Conservation (phyloP, 1,139 yeast genomes). For the Protomyces lactucae-debilis region DNA sequence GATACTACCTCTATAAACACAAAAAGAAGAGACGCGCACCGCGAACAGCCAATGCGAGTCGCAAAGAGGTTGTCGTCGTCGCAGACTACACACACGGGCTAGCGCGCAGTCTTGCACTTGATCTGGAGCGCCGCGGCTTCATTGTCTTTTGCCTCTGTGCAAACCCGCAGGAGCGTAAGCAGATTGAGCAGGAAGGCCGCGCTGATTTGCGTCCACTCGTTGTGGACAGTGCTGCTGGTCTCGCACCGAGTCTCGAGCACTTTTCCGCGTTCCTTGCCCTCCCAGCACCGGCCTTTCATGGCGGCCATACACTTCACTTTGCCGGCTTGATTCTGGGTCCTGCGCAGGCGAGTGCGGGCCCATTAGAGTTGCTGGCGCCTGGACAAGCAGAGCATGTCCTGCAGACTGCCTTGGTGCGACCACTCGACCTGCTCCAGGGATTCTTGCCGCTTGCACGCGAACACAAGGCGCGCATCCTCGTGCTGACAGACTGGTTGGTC, state of each 20-base stretch:
- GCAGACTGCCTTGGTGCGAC: conserved; percentile 5
- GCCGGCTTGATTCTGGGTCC: conserved; percentile 20
- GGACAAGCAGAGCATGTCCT: conserved; percentile 9
- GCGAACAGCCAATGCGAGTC: conserved; percentile 18
- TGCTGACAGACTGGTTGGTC: conserved; percentile 22
- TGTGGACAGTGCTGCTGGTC: conserved; percentile 2
- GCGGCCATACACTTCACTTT: conserved; percentile 23
- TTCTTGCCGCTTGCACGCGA: conserved; percentile 22
- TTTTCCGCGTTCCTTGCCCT: conserved; percentile 11
- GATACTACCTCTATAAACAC: conserved; percentile 1
- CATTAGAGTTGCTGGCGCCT: conserved; percentile 7
- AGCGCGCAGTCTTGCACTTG: conserved; percentile 12
- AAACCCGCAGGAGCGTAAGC: conserved; percentile 5
- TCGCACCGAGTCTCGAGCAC: conserved; percentile 7
- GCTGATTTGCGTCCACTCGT: conserved; percentile 18
- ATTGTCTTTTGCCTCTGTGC: conserved; percentile 20
- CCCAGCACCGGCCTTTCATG: conserved; percentile 24
- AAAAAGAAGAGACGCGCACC: conserved; percentile 18
- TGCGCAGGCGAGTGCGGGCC: conserved; percentile 3
- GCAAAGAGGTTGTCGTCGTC: conserved; percentile 19
- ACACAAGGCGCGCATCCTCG: conserved; percentile 14
- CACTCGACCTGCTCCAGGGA: conserved; percentile 10
- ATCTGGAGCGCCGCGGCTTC: conserved; percentile 22
- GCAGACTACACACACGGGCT: conserved; percentile 3
- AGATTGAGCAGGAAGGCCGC: conserved; percentile 24